Conservation (phyloP, 176 grass and related monocot species). For the Puccinellia tenuiflora region DNA sequence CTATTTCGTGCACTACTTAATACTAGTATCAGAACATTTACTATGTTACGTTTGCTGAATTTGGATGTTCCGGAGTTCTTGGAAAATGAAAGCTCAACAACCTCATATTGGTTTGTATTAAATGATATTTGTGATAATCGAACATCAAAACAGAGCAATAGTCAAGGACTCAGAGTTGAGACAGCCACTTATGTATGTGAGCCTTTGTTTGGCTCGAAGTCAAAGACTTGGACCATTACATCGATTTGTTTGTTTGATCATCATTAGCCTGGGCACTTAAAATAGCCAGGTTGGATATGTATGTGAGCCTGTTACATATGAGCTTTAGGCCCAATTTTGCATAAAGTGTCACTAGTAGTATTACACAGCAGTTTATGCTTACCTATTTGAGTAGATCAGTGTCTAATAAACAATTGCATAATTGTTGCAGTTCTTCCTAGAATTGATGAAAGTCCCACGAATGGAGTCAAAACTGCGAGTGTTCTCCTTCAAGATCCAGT, state of each 20-base stretch:
- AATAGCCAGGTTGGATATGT: background rate
- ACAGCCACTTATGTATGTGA: background rate
- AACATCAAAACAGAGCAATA: background rate
- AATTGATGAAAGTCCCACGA: constrained; percentile 98
- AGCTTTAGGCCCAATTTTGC: background rate
- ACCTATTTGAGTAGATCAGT: constrained; percentile 9
- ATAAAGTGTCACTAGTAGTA: background rate
- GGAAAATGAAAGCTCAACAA: background rate
- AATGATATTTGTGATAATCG: background rate
- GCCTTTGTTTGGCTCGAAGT: background rate
- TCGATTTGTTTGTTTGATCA: constrained; percentile 1
- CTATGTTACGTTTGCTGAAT: background rate
- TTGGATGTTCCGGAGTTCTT: background rate
- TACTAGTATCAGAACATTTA: constrained; percentile 1
- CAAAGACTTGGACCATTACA: background rate
- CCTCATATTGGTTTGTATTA: background rate
- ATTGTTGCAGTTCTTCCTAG: constrained; percentile 83
- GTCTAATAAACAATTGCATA: constrained; percentile 24
- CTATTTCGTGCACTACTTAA: background rate
- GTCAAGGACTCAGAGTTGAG: background rate
- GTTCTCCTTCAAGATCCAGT: constrained; percentile 98
- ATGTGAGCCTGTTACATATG: background rate
- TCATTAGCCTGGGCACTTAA: background rate
- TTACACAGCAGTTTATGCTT: constrained; percentile 11
- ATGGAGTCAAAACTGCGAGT: constrained; percentile 96